A percentile compares a stretch with the other conserved stretches of the same genome.
Evolutionary conservation across 2,329 filamentous ascomycete genomes (phyloP).

Genomic region (Alternaria infectoria): DNA sequence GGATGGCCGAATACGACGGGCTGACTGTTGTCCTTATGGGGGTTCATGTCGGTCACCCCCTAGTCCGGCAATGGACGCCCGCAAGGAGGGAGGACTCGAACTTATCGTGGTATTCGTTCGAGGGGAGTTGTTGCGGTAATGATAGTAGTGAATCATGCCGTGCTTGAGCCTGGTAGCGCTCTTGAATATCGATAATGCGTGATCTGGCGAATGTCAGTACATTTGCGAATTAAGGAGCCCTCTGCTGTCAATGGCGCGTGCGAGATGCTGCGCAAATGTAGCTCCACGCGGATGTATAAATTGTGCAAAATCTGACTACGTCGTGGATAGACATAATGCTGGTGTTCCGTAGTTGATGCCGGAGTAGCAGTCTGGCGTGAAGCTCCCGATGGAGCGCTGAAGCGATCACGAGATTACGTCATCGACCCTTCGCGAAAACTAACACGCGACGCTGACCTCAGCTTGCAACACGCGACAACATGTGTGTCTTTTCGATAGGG

Average conservation of each 20-base stretch:
- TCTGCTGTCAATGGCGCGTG: not conserved
- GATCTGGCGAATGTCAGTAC: slow-evolving; percentile 6
- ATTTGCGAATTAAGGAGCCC: not conserved
- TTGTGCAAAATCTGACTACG: not conserved
- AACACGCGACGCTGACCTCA: not conserved
- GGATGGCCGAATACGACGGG: not conserved
- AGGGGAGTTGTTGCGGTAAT: not conserved
- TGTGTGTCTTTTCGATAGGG: not conserved
- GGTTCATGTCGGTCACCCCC: not conserved
- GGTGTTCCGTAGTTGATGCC: not conserved
- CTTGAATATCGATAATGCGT: slow-evolving; percentile 9
- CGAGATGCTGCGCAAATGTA: not conserved
- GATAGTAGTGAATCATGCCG: not conserved
- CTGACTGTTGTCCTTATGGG: not conserved
- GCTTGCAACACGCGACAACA: not conserved
- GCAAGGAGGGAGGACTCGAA: not conserved
- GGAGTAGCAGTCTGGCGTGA: not conserved
- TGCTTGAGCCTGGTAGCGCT: slow-evolving; percentile 9
- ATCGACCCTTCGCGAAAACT: not conserved
- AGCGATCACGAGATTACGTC: not conserved
- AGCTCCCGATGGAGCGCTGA: not conserved
- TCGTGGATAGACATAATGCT: not conserved
- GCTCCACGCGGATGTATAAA: not conserved
- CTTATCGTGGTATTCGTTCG: not conserved
- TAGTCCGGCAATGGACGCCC: not conserved